Evolutionary conservation across 2,329 filamentous ascomycete genomes (phyloP), one percentile per base, ranked within the genome.

Genomic region (Hypomyces perniciosus): DNA sequence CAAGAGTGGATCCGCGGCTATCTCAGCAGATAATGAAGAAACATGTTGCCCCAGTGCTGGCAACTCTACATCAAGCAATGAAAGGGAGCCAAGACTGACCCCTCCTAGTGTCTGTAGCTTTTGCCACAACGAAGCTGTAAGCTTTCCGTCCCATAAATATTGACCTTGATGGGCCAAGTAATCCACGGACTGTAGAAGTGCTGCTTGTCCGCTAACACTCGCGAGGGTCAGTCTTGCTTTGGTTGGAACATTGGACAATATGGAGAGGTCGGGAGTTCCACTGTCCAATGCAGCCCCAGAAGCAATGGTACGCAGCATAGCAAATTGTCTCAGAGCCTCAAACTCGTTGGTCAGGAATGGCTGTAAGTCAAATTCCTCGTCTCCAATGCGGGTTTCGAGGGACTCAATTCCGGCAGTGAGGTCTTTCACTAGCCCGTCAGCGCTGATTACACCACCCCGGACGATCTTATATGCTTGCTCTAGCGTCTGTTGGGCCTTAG

Each of bases 51-150:
- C 80, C 53, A 88, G 69, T 3, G 78, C 70, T 7, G 82, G 81
- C 45, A 88, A 68, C 61, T 90, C 86, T 1, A 74, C 71, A 64
- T 87, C 83, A 0, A 90, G 71, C 13, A 85, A 72, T 41, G 78
- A 74, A 44, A 90, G 68, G 39, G 82, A 80, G 42, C 76, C 76
- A 37, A 90, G 68, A 42, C 72, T 78, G 1, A 84, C 79, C 27
- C 75, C 70, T 9, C 69, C 68, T 13, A 83, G 65, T 1, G 65
- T 68, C 46, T 76, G 70, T 43, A 86, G 66, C 57, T 77, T 83
- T 10, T 72, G 69, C 57, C 88, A 69, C 4, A 88, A 61, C 1
- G 76, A 75, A 12, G 62, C 56, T 3, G 65, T 54, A 41, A 74
- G 62, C 46, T 66, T 69, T 13, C 72, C 72, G 46, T 72, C 64